Evolutionary conservation across 768 basidiomycete genomes (phyloP).

Genomic region (Naganishia kalamii): DNA sequence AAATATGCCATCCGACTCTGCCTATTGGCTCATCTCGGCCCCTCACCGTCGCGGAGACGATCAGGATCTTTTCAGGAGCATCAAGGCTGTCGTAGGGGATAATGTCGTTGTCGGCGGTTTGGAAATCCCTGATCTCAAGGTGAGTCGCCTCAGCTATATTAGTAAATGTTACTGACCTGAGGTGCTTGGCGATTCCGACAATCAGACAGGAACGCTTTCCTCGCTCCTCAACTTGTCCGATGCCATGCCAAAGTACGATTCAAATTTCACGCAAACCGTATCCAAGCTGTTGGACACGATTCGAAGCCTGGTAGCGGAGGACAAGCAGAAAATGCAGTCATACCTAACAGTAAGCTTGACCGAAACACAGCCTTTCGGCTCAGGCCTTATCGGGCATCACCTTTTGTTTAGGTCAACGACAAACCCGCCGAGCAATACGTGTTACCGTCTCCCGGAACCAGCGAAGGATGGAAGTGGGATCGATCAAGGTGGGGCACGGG

Average conservation of each 20-base stretch:
- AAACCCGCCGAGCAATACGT: constrained; percentile 70
- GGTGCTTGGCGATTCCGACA: constrained; percentile 38
- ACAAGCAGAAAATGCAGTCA: constrained; percentile 44
- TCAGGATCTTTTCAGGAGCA: constrained; percentile 64
- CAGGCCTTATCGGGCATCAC: too few relatives aligned
- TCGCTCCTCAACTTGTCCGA: constrained; percentile 82
- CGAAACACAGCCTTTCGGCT: too few relatives aligned
- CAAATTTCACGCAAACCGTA: constrained; percentile 75
- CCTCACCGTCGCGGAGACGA: constrained; percentile 75
- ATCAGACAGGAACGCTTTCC: constrained; percentile 83
- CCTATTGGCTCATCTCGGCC: constrained; percentile 84
- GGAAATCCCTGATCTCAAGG: constrained; percentile 84
- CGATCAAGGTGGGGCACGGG: constrained; percentile 81
- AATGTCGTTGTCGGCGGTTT: constrained; percentile 58
- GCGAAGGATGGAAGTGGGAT: constrained; percentile 76
- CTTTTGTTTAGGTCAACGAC: constrained; percentile 71
- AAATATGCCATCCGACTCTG: constrained; percentile 87
- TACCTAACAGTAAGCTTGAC: neutral
- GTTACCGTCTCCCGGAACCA: constrained; percentile 47
- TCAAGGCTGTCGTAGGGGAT: constrained; percentile 54
- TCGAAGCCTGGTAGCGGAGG: constrained; percentile 81
- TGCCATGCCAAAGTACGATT: constrained; percentile 83
- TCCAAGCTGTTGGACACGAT: constrained; percentile 92
- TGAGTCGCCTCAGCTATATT: constrained; percentile 42
- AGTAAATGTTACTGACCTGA: neutral